Base-by-base conservation (phyloP, 169 alveolate species). In the Eimeria praecox region DNA sequence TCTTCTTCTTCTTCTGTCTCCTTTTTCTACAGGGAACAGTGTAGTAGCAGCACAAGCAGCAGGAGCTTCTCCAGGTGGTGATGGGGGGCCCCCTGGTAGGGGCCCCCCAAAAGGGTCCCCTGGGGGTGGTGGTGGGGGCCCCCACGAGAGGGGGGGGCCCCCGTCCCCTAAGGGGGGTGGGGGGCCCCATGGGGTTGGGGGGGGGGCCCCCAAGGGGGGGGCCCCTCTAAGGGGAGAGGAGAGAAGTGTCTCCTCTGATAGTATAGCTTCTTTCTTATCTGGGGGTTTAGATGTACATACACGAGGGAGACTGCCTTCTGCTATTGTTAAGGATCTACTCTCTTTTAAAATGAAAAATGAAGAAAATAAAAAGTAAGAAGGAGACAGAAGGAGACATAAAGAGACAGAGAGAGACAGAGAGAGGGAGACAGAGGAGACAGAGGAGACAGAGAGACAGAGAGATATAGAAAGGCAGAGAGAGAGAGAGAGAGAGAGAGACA, bases 341-440 rank as follows among this genome's bases (percentile, higher is more conserved):
- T 69, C 80, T n/a, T 69, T 69, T 69, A 35, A 69, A 69, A 69
- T 24, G 80, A 69, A 69, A n/a, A 35, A 69, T 18, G n/a, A n/a
- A n/a, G n/a, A n/a, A 22, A 22, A 59, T 18, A 59, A 59, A 22
- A 59, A 16, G 71, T 59, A 22, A 18, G 22, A 16, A 22, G 16
- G 16, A 18, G 71, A 59, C 71, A 22, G n/a, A 16, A 59, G 71
- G 22, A 59, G 22, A 22, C 22, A 22, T 16, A 59, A 59, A 22
- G 22, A 59, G 71, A 59, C n/a, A n/a, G n/a, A n/a, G n/a, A n/a
- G n/a, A n/a, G n/a, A n/a, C n/a, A n/a, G n/a, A n/a, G n/a, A n/a
- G n/a, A n/a, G n/a, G n/a, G n/a, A n/a, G n/a, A n/a, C n/a, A n/a
- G n/a, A n/a, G n/a, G n/a, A n/a, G n/a, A n/a, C n/a, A n/a, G n/a